phyloP scores from a whole-genome alignment of 257 asterid genomes.

The Coffea eugenioides region DNA sequence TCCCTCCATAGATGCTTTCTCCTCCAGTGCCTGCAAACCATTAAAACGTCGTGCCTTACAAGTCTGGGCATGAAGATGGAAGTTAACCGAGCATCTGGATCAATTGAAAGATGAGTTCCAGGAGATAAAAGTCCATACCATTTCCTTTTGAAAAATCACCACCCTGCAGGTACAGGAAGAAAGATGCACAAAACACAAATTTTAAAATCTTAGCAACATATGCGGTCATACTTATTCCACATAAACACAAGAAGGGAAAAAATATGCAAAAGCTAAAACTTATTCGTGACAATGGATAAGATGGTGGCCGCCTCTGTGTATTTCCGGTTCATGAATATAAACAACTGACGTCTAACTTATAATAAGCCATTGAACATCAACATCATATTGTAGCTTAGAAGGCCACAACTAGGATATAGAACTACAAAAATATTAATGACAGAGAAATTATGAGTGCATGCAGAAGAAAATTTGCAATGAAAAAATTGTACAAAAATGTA shows the following conservation, averaged over 20 bases:
- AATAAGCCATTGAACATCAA: not conserved
- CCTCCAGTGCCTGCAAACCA: slow-evolving; percentile 99
- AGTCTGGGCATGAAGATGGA: slow-evolving; percentile 67
- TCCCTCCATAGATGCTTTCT: slow-evolving; percentile 97
- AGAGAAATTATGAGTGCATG: not conserved
- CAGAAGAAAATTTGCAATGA: not conserved
- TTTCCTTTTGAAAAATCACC: slow-evolving; percentile 97
- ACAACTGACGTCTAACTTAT: not conserved
- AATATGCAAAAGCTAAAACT: not conserved
- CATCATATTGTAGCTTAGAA: not conserved
- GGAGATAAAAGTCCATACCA: slow-evolving; percentile 73
- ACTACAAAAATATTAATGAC: not conserved
- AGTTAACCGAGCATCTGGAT: slow-evolving; percentile 56
- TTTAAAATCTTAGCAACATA: not conserved
- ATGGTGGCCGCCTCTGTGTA: not conserved
- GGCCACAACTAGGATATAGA: not conserved
- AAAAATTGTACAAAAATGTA: not conserved
- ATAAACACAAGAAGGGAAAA: not conserved
- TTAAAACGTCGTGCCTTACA: slow-evolving; percentile 69
- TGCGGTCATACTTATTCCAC: not conserved
- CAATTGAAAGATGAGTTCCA: slow-evolving; percentile 58
- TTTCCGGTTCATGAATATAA: not conserved
- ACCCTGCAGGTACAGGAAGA: slow-evolving; percentile 56
- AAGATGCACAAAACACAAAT: slow-evolving; percentile 3
- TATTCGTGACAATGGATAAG: not conserved